Base-by-base conservation (phyloP, 345 rosid genomes). In the Arabidopsis arenosa region DNA sequence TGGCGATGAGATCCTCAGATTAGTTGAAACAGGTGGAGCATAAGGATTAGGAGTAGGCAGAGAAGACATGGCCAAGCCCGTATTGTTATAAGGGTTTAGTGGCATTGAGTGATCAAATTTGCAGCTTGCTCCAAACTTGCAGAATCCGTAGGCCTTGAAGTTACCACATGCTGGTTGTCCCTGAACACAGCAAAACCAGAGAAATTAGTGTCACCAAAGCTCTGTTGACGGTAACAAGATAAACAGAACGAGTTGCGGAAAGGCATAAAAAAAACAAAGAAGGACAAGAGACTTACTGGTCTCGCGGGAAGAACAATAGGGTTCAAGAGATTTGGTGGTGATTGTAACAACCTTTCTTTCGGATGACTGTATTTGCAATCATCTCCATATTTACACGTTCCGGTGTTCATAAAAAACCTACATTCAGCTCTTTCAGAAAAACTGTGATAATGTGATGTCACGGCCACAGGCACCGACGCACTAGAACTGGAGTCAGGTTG, bases 341-440 rank as follows among this genome's bases (percentile, higher is more conserved):
- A 60, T 51, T 82, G 92, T 64, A 77, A 74, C 74, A 83, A 79
- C 80, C 85, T 86, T 80, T 91, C 94, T 63, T 82, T 86, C 10
- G 93, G 97, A 84, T 89, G 97, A 79, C 83, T 88, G 83, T 84
- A 91, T 86, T 87, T 89, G 92, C 97, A 89, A 53, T 86, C 91
- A 73, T 86, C 79, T 77, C 97, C 97, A 48, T 87, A 89, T 80
- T 87, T 91, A 86, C 94, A 89, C 5, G 87, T 81, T 44, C 97
- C 94, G 5, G 79, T 86, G 81, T 79, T 91, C 94, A 89, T 86
- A 76, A 77, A 91, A 79, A 80, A 83, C 43, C 92, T 81, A 75
- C 97, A 91, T 63, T 91, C 94, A 65, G 88, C 89, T 79, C 86
- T 86, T 79, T 87, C 87, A 3, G 93, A 83, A n/a, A 85, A 75